Conservation (phyloP, 1,284 basidiomycete species). For the Mycosarcoma mackinlayi region DNA sequence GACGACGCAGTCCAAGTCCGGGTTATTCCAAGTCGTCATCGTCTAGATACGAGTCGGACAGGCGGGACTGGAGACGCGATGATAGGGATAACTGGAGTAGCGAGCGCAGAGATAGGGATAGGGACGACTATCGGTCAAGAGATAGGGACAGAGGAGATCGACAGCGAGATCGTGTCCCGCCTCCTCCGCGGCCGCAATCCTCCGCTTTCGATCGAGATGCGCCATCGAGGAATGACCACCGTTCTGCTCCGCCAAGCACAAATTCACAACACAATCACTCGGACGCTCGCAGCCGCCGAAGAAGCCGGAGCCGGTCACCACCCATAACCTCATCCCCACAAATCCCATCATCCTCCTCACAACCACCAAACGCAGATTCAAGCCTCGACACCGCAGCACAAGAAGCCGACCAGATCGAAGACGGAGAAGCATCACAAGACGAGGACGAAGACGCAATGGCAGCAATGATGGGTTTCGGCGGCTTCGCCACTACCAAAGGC, state of each 20-base stretch:
- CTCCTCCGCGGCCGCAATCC: constrained; percentile 20
- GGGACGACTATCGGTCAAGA: constrained; percentile 15
- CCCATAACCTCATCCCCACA: background rate
- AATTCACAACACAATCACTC: no score
- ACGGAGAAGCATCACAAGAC: constrained; percentile 10
- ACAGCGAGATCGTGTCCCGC: constrained; percentile 13
- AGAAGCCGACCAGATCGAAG: constrained; percentile 7
- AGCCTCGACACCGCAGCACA: background rate
- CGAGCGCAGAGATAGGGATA: background rate
- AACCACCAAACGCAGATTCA: background rate
- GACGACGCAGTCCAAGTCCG: constrained; percentile 30
- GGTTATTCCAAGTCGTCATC: constrained; percentile 1
- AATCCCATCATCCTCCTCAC: background rate
- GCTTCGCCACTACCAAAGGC: constrained; percentile 86
- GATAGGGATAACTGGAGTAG: constrained; percentile 9
- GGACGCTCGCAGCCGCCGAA: background rate
- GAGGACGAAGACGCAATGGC: constrained; percentile 74
- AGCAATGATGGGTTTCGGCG: constrained; percentile 87
- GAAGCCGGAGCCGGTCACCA: constrained; percentile 15
- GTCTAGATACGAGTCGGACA: constrained; percentile 5
- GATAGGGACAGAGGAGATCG: constrained; percentile 14
- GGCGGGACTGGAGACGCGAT: constrained; percentile 18
- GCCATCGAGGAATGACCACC: no score
- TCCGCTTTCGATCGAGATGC: constrained; percentile 8
- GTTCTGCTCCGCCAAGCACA: no score